Evolutionary conservation across 73 alveolate species (phyloP), one percentile per base, ranked within the genome.

Genomic region (Uronychia setigera): DNA sequence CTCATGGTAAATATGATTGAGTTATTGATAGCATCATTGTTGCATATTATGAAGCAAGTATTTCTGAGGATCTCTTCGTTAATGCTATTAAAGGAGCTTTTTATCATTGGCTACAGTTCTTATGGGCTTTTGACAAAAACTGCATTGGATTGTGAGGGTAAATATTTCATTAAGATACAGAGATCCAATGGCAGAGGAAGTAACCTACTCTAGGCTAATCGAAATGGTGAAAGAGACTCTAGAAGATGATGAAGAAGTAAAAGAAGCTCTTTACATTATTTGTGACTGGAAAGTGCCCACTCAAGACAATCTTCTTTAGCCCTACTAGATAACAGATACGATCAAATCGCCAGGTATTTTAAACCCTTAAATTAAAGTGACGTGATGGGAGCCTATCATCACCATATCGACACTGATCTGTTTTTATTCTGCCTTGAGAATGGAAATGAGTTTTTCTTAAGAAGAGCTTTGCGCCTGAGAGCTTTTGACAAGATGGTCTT

Each of bases 401-500:
- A 85, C 27, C 77, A 74, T 78, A 14, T 85, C 0, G 77, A 85
- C 59, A 85, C 58, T 29, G 91, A 85, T 9, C 31, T 85, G 58
- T 85, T 85, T 46, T 74, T 85, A 0, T 85, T 74, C 60, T 35
- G 77, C 11, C 60, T 85, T 75, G 57, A 76, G 25, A 79, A 85
- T 77, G 91, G 91, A 29, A 85, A 85, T 32, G 77, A 78, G 59
- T 32, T 77, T 79, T 85, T 85, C 32, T 79, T 85, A 29, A 46
- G 91, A 31, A 75, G 77, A 67, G 85, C 91, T 0, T 46, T 85
- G 75, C 13, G 31, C 46, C 60, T 76, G 74, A 84, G 91, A 13
- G 91, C 91, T 34, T 85, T 77, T 77, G 86, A 78, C 59, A 85
- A 85, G 76, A 34, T 76, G 32, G 77, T 85, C 46, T 85, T 77